Evolutionary conservation across 2,329 filamentous ascomycete species (phyloP), one percentile per base, ranked within the genome.

Genomic region (Achaetomium macrosporum): DNA sequence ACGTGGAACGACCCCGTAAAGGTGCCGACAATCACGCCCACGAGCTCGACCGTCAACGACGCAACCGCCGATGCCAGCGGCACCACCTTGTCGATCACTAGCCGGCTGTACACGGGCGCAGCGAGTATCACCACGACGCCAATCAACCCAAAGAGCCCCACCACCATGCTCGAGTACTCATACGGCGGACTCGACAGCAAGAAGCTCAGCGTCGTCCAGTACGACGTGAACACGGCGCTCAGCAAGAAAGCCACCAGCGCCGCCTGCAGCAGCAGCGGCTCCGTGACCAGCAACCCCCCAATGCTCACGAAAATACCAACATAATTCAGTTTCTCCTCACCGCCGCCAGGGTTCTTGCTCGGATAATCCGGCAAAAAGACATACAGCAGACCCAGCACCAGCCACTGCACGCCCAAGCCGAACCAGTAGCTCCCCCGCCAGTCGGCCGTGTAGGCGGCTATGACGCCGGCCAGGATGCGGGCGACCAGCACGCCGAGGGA

Each of bases 361-460:
- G 88, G 89, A 59, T 93, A 93, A 65, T 91, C 87, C 0, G 88
- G 88, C 84, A 93, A 85, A 67, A 83, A 88, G 42, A 83, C 65
- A 72, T 81, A 91, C 6, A 92, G 77, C 0, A 84, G 69, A 7
- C 72, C 58, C 51, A 85, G 78, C 56, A 92, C 83, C 9, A 81
- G 63, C 61, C 81, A 84, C 68, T 93, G 88, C 0, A 88, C 71
- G 0, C 76, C 87, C 5, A 91, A 78, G 0, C 85, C 79, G 55
- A 91, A 73, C 86, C 87, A 92, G 72, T 90, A 93, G 8, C 92
- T 82, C 54, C 80, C 81, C 20, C 88, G 77, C 89, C 89, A 93
- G 57, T 77, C 76, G 0, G 33, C 20, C 1, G 83, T 84, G 63
- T 81, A 90, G 61, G 89, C 81, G 0, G 87, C 82, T 29, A 92